Conservation (phyloP, 805 yeast genomes). For the Jamesozyma jinghongensis region DNA sequence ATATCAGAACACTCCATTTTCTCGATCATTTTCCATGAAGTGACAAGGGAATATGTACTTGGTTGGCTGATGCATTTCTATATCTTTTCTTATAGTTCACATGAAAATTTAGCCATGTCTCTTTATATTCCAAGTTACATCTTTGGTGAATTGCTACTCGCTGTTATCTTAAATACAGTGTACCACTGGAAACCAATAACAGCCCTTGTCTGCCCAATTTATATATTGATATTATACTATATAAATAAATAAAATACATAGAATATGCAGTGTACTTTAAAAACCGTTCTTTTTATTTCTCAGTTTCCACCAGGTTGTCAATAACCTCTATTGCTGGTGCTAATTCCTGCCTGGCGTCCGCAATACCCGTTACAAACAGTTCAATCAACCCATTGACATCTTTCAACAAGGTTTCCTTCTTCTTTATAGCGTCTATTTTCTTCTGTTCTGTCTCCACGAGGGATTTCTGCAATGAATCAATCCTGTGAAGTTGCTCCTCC, state of each 20-base stretch:
- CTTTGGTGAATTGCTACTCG: slow-evolving; percentile 12
- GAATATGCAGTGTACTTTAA: not conserved
- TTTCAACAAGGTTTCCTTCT: slow-evolving; percentile 53
- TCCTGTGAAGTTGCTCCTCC: slow-evolving; percentile 56
- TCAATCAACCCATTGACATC: slow-evolving; percentile 60
- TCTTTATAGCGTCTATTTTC: slow-evolving; percentile 46
- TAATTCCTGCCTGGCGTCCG: slow-evolving; percentile 25
- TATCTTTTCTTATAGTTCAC: slow-evolving; percentile 16
- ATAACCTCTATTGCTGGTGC: not conserved
- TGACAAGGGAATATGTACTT: slow-evolving; percentile 13
- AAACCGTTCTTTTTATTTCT: not conserved
- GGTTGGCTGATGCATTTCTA: slow-evolving; percentile 27
- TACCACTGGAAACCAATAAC: slow-evolving; percentile 8
- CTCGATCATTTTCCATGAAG: slow-evolving; percentile 8
- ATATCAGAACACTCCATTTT: slow-evolving; percentile 1
- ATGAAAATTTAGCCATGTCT: slow-evolving; percentile 10
- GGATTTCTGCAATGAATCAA: slow-evolving; percentile 53
- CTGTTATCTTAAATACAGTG: slow-evolving; percentile 10
- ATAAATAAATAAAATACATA: not conserved
- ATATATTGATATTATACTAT: not conserved
- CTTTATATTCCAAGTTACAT: slow-evolving; percentile 21
- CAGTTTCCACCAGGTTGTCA: too few relatives aligned
- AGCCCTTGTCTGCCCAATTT: not conserved
- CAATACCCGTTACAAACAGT: slow-evolving; percentile 34
- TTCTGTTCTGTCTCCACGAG: slow-evolving; percentile 50